Conservation (phyloP, 495 filamentous ascomycete genomes). For the Clohesyomyces aquaticus region DNA sequence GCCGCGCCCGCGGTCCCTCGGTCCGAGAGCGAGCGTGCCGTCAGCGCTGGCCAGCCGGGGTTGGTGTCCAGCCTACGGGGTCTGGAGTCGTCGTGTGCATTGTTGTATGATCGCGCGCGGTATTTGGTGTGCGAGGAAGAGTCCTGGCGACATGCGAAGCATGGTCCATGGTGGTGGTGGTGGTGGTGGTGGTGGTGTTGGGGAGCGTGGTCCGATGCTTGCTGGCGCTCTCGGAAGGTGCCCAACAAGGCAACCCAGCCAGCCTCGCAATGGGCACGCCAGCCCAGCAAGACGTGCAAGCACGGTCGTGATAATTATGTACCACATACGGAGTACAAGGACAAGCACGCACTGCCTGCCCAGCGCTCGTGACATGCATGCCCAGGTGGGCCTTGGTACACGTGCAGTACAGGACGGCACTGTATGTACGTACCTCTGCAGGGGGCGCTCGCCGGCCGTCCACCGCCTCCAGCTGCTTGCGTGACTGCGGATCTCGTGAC, state of each 20-base stretch:
- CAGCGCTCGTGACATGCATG: too few species aligned
- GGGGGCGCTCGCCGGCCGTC: too few species aligned
- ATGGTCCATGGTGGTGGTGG: neutral
- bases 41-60: conserved; percentile 18
- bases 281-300: too few species aligned
- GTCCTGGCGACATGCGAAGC: neutral
- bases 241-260: neutral
- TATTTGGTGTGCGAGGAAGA: neutral
- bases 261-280: too few species aligned
- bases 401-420: too few species aligned
- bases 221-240: neutral
- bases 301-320: too few species aligned
- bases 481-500: conserved; percentile 29
- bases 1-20: conserved; percentile 17
- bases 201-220: too few species aligned
- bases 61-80: conserved; percentile 7
- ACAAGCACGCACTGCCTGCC: too few species aligned
- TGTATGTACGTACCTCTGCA: too few species aligned
- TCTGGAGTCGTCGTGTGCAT: neutral
- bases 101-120: neutral
- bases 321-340: neutral
- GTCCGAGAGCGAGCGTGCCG: conserved; percentile 19
- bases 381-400: too few species aligned
- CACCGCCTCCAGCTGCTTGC: conserved; percentile 23
- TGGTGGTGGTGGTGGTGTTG: neutral